Base-by-base conservation (phyloP, 805 yeast genomes). In the Metschnikowia rubicola region DNA sequence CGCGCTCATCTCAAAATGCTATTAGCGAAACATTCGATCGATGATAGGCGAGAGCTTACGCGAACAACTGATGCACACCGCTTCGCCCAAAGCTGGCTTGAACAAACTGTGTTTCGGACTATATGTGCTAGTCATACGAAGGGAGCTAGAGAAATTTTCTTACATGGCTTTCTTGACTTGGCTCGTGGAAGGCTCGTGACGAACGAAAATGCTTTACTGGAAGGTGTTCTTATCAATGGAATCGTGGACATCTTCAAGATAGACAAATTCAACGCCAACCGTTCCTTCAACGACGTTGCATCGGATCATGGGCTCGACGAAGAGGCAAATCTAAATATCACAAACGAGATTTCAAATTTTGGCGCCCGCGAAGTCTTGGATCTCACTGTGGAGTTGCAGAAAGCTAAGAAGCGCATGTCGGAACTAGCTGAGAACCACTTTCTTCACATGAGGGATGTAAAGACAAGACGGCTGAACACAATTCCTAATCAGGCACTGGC, bases 131-230 rank as follows among this genome's bases (percentile, higher is more conserved):
- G 78, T 21, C 54, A 60, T 8, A 61, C 62, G 8, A 82, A 85
- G 1, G 77, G 76, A 47, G 81, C 87, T 2, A 70, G 91, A 50
- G 92, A 86, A 59, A 59, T 86, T 11, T 58, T 77, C 37, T 75
- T 80, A n/a, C 83, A 81, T 58, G 77, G 76, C 2, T 77, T 75
- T 50, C 49, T 79, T 12, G 70, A 79, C 55, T 47, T 70, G 5
- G 49, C 59, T 0, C 41, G 42, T 8, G 57, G 56, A 7, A 15
- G 32, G 8, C 57, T 67, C 21, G 44, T 53, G 3, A 44, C 51
- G 1, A 31, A 41, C 4, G 37, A 29, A 2, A 43, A 41, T 3
- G 45, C 37, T 12, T 38, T 44, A 41, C 2, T 52, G 3, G 57
- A 66, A 8, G 64, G 66, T 39, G 68, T 80, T 1, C 60, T 83